A percentile compares a stretch with the other conserved stretches of the same genome.
phyloP scores from a whole-genome alignment of 2,329 filamentous ascomycete species.

The Exophiala mesophila region DNA sequence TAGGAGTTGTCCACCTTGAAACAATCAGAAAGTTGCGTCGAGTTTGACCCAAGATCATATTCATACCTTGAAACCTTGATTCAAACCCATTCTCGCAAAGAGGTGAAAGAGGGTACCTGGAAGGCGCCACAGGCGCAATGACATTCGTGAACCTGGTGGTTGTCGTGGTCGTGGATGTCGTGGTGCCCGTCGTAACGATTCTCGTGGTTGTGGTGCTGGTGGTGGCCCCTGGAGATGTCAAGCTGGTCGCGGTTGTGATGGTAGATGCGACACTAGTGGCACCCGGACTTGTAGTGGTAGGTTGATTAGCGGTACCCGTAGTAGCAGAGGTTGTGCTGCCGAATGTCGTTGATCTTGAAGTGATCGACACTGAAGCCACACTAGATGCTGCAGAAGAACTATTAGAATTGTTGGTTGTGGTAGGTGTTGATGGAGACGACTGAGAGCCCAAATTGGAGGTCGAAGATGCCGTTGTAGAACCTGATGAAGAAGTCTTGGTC shows the following conservation, averaged over 20 bases:
- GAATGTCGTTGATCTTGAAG: not conserved
- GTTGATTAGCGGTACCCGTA: not conserved
- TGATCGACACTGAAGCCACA: not conserved
- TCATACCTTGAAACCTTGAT: slow-evolving; percentile 10
- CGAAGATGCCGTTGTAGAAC: not conserved
- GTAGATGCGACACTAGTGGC: not conserved
- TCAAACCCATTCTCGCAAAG: slow-evolving; percentile 10
- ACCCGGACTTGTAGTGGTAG: not conserved
- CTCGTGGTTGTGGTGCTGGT: not conserved
- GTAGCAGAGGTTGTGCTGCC: not conserved
- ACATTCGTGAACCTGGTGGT: not conserved
- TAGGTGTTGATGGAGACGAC: not conserved
- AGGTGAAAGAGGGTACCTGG: slow-evolving; percentile 7
- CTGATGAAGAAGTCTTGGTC: not conserved
- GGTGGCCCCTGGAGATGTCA: no score
- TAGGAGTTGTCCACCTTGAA: slow-evolving; percentile 5
- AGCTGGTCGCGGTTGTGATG: not conserved
- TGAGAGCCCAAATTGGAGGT: not conserved
- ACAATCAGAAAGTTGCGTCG: not conserved
- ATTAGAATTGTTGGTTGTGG: no score
- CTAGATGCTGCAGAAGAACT: no score
- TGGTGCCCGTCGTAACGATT: not conserved
- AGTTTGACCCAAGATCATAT: not conserved
- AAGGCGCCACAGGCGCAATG: not conserved
- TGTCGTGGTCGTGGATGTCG: not conserved